Base-by-base conservation (phyloP, 2,329 filamentous ascomycete species). In the Fusarium hostae region DNA sequence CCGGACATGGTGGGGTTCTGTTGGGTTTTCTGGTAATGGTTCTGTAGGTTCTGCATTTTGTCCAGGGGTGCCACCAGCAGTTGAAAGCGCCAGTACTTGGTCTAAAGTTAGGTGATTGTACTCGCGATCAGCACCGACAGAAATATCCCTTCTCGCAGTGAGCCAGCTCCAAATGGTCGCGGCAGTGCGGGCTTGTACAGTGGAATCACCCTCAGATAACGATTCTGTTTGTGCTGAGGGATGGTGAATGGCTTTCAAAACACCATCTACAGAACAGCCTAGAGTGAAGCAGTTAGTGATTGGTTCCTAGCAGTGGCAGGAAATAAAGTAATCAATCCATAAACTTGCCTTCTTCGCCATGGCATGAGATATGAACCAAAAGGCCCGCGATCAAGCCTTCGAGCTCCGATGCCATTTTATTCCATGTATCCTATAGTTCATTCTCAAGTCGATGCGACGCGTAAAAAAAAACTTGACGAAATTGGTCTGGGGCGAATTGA, bases 91-190 rank as follows among this genome's bases (percentile, higher is more conserved):
- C 18, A 80, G 66, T 22, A 81, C 63, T 37, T 81, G 74, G 26
- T 74, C 57, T 34, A 82, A 55, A 80, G 84, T 71, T 83, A 89
- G 62, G 32, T 75, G 75, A 50, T 82, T 82, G 60, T 75, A 79
- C 55, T 75, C 72, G 60, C 80, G 75, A 37, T 76, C 51, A 43
- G 62, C 58, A 8, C 81, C 81, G 45, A 83, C 75, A 15, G 79
- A 82, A n/a, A 83, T 74, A 56, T 83, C 81, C 47, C 72, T 71
- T 67, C 80, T 75, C 41, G 75, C 72, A 22, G 74, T 76, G 47
- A 83, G 70, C 81, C 81, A 83, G 24, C 60, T 70, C 81, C 81
- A 83, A 16, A 83, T 78, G 10, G 75, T 79, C 28, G 76, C 70
- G n/a, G 75, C 71, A 44, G 75, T 79, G 45, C 76, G 74, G 56